Evolutionary conservation across 345 rosid genomes (phyloP).

Genomic region (Pistacia integerrima): DNA sequence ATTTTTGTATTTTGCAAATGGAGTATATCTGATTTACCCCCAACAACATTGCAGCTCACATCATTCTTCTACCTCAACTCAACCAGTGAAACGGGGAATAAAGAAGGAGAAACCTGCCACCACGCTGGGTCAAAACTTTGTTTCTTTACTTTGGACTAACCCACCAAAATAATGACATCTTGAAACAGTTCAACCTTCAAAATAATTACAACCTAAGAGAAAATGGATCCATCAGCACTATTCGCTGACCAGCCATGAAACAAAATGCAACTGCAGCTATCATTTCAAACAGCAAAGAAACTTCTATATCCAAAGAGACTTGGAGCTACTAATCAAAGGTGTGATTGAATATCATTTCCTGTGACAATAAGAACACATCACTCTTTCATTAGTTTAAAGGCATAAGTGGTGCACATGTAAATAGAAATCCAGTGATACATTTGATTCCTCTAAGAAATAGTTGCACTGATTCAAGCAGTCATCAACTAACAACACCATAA

Average conservation of each 20-base stretch:
- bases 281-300: constrained; percentile 11
- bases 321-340: constrained; percentile 27
- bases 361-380: constrained; percentile 23
- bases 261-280: constrained; percentile 23
- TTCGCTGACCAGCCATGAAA: constrained; percentile 12
- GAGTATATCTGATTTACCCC: constrained; percentile 1
- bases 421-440: not conserved
- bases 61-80: constrained; percentile 1
- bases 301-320: constrained; percentile 20
- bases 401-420: not conserved
- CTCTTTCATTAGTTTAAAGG: constrained; percentile 3
- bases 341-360: constrained; percentile 43
- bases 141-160: constrained; percentile 3
- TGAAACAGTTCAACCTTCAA: constrained; percentile 24
- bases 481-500: not conserved
- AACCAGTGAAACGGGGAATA: constrained; percentile 17
- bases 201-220: constrained; percentile 27
- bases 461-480: not conserved
- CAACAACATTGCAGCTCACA: not conserved
- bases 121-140: constrained; percentile 1
- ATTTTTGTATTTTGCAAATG: not conserved
- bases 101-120: constrained; percentile 2
- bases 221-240: constrained; percentile 21
- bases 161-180: constrained; percentile 17
- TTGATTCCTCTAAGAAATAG: not conserved